These are phyloP conservation scores for Rosa persica DNA, from an alignment of 306 rosid species.

Conservation along the genomic window DNA sequence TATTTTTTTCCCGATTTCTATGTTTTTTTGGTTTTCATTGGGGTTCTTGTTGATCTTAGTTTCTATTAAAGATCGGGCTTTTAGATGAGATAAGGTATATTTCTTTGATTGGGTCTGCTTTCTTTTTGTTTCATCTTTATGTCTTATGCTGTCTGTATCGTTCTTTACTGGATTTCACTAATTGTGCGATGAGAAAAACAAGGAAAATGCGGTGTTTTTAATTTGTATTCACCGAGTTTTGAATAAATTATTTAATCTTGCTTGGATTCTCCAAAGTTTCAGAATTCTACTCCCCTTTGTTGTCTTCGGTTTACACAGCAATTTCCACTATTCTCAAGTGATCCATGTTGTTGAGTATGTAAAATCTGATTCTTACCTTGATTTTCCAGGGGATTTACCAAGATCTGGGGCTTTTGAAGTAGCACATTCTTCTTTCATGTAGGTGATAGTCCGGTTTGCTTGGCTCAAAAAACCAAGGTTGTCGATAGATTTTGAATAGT, in stretches of 20 bases:
- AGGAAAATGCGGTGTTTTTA: neutral
- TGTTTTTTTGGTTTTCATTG: no score
- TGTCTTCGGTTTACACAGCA: slow-evolving; percentile 1
- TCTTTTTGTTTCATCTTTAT: slow-evolving; percentile 6
- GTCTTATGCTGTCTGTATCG: neutral
- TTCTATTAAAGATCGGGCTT: slow-evolving; percentile 20
- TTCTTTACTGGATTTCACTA: slow-evolving; percentile 24
- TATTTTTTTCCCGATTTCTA: no score
- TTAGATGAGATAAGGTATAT: slow-evolving; percentile 32
- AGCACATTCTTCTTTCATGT: no score
- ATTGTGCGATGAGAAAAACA: slow-evolving; percentile 7
- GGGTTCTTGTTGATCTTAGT: no score
- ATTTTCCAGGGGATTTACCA: slow-evolving; percentile 19
- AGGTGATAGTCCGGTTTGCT: no score
- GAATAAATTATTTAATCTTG: neutral
- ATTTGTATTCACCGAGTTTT: slow-evolving; percentile 13
- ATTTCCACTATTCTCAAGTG: neutral
- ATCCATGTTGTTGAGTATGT: slow-evolving; percentile 23
- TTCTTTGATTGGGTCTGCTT: neutral
- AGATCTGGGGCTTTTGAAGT: slow-evolving; percentile 33
- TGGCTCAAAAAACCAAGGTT: no score
- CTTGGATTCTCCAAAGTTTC: slow-evolving; percentile 17
- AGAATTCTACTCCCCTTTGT: neutral
- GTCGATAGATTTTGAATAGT: no score
- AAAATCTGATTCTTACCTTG: slow-evolving; percentile 27